Conservation (phyloP, 257 asterid species). For the Solanum bulbocastanum region DNA sequence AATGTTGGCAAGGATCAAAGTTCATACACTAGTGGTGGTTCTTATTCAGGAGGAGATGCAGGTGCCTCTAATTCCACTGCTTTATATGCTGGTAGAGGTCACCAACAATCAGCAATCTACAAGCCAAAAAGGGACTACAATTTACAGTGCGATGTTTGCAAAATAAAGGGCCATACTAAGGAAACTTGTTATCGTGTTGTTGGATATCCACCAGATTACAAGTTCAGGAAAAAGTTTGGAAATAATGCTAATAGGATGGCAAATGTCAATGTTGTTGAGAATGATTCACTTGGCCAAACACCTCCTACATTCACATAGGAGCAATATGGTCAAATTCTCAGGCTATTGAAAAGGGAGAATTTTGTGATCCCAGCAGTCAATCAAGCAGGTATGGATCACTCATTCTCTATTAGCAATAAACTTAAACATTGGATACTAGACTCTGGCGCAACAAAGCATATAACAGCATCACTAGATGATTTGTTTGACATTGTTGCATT, state of each 20-base stretch:
- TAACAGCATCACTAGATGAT: not conserved
- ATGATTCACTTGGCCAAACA: not conserved
- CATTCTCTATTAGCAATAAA: too few relatives aligned
- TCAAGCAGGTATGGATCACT: too few relatives aligned
- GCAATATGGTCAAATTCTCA: not conserved
- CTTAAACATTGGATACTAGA: not conserved
- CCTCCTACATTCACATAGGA: not conserved
- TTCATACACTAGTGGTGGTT: not conserved
- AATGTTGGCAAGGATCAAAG: not conserved
- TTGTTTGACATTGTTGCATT: not conserved
- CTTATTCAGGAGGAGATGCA: not conserved
- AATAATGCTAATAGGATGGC: not conserved
- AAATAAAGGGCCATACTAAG: not conserved
- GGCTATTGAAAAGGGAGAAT: not conserved
- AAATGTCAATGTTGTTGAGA: not conserved
- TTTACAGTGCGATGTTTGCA: not conserved
- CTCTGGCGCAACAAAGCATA: not conserved
- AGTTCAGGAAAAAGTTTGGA: not conserved
- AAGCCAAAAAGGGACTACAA: not conserved
- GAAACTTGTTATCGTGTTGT: not conserved
- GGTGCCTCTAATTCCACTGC: not conserved
- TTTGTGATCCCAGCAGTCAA: not conserved
- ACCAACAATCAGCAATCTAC: not conserved
- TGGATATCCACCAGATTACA: not conserved
- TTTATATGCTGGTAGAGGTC: not conserved